Evolutionary conservation across 78 protist species (phyloP).

Genomic region (Bodo saltans): DNA sequence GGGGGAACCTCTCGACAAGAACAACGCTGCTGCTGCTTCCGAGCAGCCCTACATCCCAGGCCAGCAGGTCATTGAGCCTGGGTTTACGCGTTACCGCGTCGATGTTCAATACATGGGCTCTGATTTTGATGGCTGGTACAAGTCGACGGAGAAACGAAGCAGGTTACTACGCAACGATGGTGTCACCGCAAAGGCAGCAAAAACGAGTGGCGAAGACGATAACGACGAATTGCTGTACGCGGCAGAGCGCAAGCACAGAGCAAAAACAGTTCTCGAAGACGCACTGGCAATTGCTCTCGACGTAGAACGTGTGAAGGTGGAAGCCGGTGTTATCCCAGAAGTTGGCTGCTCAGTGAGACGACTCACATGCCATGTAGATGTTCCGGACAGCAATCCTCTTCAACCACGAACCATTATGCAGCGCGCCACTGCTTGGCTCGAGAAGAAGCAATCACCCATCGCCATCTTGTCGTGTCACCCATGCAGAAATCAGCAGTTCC

Average conservation of each 20-base stretch:
- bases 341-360: neutral
- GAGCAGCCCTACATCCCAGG: neutral
- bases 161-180: neutral
- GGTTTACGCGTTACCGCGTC: neutral
- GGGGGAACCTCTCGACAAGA: no score
- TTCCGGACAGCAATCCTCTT: neutral
- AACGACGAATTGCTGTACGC: neutral
- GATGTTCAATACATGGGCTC: neutral
- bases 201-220: neutral
- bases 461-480: neutral
- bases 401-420: neutral
- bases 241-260: neutral
- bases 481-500: neutral
- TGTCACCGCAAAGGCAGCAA: neutral
- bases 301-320: no score
- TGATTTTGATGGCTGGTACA: neutral
- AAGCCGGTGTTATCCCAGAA: neutral
- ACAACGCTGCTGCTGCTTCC: neutral
- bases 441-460: neutral
- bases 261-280: neutral
- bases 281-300: neutral
- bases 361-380: neutral
- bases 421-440: neutral
- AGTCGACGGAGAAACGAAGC: neutral
- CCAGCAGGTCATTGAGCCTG: neutral